Base-by-base conservation (phyloP, 495 filamentous ascomycete species). In the Acidiella bohemica region DNA sequence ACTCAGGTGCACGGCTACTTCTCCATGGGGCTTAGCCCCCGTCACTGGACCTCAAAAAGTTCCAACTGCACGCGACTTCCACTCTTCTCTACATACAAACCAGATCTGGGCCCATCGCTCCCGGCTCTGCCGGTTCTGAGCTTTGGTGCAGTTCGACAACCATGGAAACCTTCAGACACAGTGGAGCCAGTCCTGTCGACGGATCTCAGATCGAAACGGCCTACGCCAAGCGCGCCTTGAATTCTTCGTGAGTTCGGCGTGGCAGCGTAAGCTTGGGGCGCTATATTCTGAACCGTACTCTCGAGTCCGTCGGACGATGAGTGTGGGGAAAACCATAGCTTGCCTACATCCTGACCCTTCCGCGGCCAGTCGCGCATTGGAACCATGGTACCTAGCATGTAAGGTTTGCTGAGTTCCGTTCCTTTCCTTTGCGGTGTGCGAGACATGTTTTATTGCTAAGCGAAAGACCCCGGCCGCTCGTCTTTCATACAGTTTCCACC, bases 301-400 rank as follows among this genome's bases (percentile, higher is more conserved):
- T 27, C 18, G 28, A 30, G 42, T 10, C 42, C 42, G 42, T 44
- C 16, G 42, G 42, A 8, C 35, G 32, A 16, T 37, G 42, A 44
- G 42, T 25, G 32, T 25, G 18, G 28, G 34, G 42, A 44, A 38
- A 44, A 44, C 41, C 41, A 43, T 43, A 43, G 41, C 41, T 32
- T 43, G 41, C 32, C 41, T 43, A 43, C 41, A 43, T 43, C 18
- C 36, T n/a, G n/a, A n/a, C n/a, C n/a, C n/a, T n/a, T n/a, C n/a
- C n/a, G n/a, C n/a, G n/a, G n/a, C n/a, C n/a, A n/a, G n/a, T n/a
- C n/a, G n/a, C n/a, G n/a, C n/a, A 39, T 36, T 36, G 19, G 8
- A 7, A 36, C 17, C 30, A 32, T 32, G 6, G 25, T 28, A 8
- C n/a, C 25, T 28, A n/a, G 8, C 25, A 28, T 28, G 25, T 7